Evolutionary conservation across 177 flowering plant species (phyloP).

Genomic region (Vitis hybrid): DNA sequence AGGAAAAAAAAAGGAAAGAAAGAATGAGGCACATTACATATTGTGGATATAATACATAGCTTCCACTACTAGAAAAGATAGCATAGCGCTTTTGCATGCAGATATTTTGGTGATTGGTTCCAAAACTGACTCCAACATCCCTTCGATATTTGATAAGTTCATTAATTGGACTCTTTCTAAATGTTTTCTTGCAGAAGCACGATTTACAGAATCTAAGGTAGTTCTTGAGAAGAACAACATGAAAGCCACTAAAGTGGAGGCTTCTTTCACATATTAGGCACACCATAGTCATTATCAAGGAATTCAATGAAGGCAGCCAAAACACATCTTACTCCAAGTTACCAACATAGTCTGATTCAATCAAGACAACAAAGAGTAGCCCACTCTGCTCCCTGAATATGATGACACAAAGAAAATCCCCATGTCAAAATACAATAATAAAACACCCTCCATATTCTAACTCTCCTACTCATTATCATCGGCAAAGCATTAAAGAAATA

Average conservation of each 20-base stretch:
- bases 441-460: conserved; percentile 9
- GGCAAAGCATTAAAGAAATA: not conserved
- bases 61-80: not conserved
- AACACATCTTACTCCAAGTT: conserved; percentile 32
- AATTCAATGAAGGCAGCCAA: conserved; percentile 29
- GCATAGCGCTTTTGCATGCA: conserved; percentile 1
- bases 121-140: not conserved
- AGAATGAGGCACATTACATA: conserved; percentile 13
- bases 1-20: not conserved
- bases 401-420: conserved; percentile 27
- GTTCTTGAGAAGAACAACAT: conserved; percentile 3
- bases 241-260: conserved; percentile 14
- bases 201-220: conserved; percentile 8
- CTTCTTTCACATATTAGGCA: conserved; percentile 28
- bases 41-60: conserved; percentile 12
- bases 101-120: not conserved
- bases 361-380: conserved; percentile 28
- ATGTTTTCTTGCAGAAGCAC: conserved; percentile 14
- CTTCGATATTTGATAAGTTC: conserved; percentile 1
- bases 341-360: conserved; percentile 31
- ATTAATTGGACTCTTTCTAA: conserved; percentile 3
- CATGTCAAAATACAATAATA: conserved; percentile 23
- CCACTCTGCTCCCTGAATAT: conserved; percentile 41
- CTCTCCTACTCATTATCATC: not conserved
- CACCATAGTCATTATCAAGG: conserved; percentile 23